Conservation (phyloP, 768 basidiomycete species). For the Ramaria rubella region DNA sequence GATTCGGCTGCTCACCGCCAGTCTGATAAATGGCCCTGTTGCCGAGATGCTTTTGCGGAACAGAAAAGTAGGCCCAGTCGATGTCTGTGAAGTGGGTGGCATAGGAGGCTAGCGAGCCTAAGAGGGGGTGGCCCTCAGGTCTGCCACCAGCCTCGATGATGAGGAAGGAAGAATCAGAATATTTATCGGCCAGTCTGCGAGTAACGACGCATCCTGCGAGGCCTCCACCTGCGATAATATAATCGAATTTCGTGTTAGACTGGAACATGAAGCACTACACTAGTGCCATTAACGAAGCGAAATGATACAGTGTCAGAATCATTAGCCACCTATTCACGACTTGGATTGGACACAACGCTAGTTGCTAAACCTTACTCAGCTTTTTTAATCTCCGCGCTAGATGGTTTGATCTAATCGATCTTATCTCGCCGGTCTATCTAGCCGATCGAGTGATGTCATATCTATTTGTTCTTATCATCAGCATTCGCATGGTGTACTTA, state of each 20-base stretch:
- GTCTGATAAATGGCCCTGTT: conserved; percentile 7
- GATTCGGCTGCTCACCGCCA: not conserved
- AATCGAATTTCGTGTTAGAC: conserved; percentile 17
- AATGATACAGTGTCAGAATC: no score
- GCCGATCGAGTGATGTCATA: no score
- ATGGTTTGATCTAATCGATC: no score
- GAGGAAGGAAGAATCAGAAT: conserved; percentile 33
- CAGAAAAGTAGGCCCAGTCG: conserved; percentile 42
- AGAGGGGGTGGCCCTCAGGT: conserved; percentile 37
- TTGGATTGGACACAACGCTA: no score
- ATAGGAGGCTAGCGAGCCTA: conserved; percentile 40
- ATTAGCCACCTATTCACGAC: no score
- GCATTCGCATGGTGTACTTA: no score
- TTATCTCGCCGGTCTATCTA: no score
- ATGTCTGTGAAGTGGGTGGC: conserved; percentile 36
- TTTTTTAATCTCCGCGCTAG: no score
- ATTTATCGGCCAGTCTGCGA: conserved; percentile 39
- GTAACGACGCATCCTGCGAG: conserved; percentile 45
- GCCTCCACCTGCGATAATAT: conserved; percentile 35
- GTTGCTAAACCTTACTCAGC: no score
- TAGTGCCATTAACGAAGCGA: no score
- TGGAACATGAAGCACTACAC: not conserved
- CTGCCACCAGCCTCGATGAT: conserved; percentile 50
- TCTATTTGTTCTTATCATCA: no score
- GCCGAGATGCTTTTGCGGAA: conserved; percentile 33